A percentile compares a stretch with the other conserved stretches of the same genome.
Evolutionary conservation across 2,329 filamentous ascomycete genomes (phyloP).

Genomic region (Cryoendolithus antarcticus): DNA sequence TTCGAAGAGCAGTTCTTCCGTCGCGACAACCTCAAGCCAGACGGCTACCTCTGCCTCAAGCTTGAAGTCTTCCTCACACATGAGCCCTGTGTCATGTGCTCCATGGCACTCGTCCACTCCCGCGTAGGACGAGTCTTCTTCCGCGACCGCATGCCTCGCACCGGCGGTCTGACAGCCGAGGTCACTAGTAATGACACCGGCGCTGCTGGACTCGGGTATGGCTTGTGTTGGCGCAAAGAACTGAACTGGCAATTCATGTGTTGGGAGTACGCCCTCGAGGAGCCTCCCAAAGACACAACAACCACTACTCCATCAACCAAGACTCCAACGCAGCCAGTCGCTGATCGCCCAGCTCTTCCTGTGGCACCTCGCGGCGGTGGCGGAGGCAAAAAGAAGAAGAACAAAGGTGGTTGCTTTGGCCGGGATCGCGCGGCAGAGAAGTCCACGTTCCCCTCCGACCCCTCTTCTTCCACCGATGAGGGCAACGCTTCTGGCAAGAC

Average conservation of each 20-base stretch:
- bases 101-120: constrained; percentile 91
- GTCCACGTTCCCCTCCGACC: not conserved
- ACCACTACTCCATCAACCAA: not conserved
- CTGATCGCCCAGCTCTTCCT: not conserved
- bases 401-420: constrained; percentile 1
- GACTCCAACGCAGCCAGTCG: not conserved
- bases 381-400: constrained; percentile 4
- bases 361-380: no score
- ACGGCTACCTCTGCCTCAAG: constrained; percentile 87
- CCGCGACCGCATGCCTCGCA: constrained; percentile 62
- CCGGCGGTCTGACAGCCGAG: constrained; percentile 73
- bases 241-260: constrained; percentile 77
- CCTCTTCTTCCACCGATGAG: not conserved
- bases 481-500: constrained; percentile 7
- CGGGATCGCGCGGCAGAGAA: constrained; percentile 2
- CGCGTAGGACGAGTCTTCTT: constrained; percentile 81
- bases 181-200: constrained; percentile 25
- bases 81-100: constrained; percentile 93
- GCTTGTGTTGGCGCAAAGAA: constrained; percentile 56
- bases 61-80: constrained; percentile 91
- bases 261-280: constrained; percentile 48
- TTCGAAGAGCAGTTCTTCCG: constrained; percentile 53
- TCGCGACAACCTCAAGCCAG: constrained; percentile 52
- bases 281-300: constrained; percentile 1
- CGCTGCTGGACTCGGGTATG: constrained; percentile 37